These are phyloP conservation scores for Alternaria consortialis DNA, from an alignment of 2,329 filamentous ascomycete genomes.

Conservation along the genomic window DNA sequence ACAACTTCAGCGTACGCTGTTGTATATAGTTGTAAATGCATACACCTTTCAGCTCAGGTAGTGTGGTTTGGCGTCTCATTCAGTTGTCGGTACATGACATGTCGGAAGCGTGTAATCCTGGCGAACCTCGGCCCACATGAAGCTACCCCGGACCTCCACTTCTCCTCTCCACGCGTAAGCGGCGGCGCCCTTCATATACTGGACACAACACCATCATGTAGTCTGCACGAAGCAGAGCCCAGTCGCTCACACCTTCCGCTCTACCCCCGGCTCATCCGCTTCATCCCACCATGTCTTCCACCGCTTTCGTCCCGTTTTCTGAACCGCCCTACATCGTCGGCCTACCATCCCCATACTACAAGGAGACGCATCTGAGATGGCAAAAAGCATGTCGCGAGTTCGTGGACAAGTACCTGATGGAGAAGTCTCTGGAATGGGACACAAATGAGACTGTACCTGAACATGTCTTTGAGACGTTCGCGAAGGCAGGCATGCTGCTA, in stretches of 20 bases:
- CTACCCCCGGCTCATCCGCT: not conserved
- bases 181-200: conserved; percentile 5
- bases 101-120: conserved; percentile 4
- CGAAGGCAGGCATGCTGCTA: conserved; percentile 73
- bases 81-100: conserved; percentile 8
- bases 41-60: not conserved
- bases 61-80: not conserved
- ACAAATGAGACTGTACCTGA: conserved; percentile 68
- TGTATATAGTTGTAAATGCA: not conserved
- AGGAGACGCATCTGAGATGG: conserved; percentile 69
- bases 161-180: not conserved
- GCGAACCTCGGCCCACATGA: conserved; percentile 12
- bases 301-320: conserved; percentile 68
- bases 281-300: conserved; percentile 39
- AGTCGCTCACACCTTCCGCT: not conserved
- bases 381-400: conserved; percentile 75
- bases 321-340: conserved; percentile 77
- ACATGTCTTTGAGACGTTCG: conserved; percentile 71
- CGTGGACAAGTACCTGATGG: conserved; percentile 68
- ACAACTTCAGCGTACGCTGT: not conserved
- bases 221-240: not conserved
- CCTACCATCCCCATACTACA: conserved; percentile 76
- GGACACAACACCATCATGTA: conserved; percentile 8
- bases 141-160: conserved; percentile 18
- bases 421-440: conserved; percentile 75